Conservation (phyloP, 83 land plant species). For the Thuja plicata region DNA sequence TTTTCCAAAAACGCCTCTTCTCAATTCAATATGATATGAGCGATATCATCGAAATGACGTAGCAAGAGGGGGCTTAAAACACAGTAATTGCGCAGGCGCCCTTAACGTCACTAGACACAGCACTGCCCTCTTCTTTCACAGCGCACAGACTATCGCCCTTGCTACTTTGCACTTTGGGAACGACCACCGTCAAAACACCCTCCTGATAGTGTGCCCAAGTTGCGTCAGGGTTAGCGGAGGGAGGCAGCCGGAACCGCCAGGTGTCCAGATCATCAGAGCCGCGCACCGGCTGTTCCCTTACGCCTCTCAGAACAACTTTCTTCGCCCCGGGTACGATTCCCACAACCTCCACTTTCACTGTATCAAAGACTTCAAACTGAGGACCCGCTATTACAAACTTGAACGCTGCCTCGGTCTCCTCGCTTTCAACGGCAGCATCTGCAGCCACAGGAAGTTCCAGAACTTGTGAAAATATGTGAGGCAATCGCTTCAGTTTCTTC, state of each 20-base stretch:
- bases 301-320: neutral
- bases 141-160: neutral
- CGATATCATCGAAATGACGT: no score
- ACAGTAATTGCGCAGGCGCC: no score
- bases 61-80: no score
- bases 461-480: conserved; percentile 13
- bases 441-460: neutral
- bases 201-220: neutral
- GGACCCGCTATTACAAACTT: neutral
- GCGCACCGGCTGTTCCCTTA: neutral
- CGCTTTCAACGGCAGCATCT: neutral
- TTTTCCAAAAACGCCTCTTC: no score
- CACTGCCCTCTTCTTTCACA: neutral
- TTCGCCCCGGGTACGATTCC: conserved; percentile 13
- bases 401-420: neutral
- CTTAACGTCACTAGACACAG: no score
- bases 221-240: neutral
- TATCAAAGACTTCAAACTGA: neutral
- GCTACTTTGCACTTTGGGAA: neutral
- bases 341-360: neutral
- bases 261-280: neutral
- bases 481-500: conserved; percentile 15
- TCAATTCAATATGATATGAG: no score
- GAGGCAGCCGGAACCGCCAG: conserved; percentile 9
- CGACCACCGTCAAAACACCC: conserved; percentile 3